A percentile compares a stretch with the other conserved stretches of the same genome.
These are phyloP conservation scores for Sphagnum tenellum DNA, from an alignment of 225 moss, liverwort and hornwort genomes.

Conservation along the genomic window DNA sequence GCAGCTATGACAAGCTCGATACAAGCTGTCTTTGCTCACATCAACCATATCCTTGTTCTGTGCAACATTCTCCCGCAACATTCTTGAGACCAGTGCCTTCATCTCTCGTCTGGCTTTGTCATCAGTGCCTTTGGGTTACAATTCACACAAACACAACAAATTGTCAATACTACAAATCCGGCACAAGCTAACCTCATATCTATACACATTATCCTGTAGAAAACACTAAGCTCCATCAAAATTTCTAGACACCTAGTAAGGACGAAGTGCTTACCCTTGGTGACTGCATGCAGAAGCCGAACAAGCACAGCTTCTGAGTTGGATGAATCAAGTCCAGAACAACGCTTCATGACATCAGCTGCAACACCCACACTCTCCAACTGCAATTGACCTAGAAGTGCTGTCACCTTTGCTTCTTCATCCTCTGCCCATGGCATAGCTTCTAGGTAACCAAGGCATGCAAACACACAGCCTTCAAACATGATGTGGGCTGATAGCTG, in stretches of 20 bases:
- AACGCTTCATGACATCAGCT: constrained; percentile 63
- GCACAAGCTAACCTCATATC: too few relatives aligned
- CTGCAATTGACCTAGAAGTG: constrained; percentile 60
- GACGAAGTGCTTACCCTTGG: constrained; percentile 26
- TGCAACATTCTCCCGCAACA: constrained; percentile 84
- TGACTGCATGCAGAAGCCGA: constrained; percentile 64
- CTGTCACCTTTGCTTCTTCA: constrained; percentile 76
- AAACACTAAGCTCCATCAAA: too few relatives aligned
- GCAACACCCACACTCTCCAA: constrained; percentile 67
- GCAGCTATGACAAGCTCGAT: constrained; percentile 66
- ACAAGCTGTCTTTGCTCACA: constrained; percentile 76
- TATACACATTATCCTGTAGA: too few relatives aligned
- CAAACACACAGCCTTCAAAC: constrained; percentile 73
- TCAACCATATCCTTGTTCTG: constrained; percentile 57
- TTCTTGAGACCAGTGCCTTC: constrained; percentile 71
- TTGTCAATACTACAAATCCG: too few relatives aligned
- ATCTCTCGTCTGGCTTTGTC: constrained; percentile 81
- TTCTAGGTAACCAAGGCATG: constrained; percentile 69
- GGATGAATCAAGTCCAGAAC: constrained; percentile 33
- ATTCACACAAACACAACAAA: too few relatives aligned
- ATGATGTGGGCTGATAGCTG: constrained; percentile 78
- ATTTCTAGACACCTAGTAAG: too few relatives aligned
- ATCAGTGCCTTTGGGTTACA: constrained; percentile 35
- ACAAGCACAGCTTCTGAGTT: constrained; percentile 70
- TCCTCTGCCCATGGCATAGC: constrained; percentile 85